Base-by-base conservation (phyloP, 106 monocot genomes). In the Dactylorhiza incarnata region DNA sequence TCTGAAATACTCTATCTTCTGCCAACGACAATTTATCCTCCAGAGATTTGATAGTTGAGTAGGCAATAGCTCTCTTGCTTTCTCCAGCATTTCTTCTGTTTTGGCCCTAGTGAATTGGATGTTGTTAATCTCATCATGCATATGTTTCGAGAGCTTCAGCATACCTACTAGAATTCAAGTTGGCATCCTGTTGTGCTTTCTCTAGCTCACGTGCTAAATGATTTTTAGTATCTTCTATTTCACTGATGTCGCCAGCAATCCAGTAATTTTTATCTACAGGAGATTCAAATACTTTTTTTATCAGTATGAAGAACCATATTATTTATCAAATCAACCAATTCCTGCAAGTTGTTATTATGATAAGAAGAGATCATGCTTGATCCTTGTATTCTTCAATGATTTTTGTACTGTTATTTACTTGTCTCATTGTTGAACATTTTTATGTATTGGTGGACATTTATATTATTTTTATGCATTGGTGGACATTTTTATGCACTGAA, bases 51-150 rank as follows among this genome's bases (percentile, higher is more conserved):
- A 89, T 81, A 69, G 75, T 72, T 68, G 76, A 79, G 78, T 79
- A 74, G 23, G 95, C 86, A 69, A 87, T 83, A 48, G 69, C 69
- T 87, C 77, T 80, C 83, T 97, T 54, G 74, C 70, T 78, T 80
- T 86, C 80, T 83, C 71, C 45, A 97, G 48, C 61, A 91, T 89
- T 74, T 86, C 75, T 63, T 97, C 85, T 26, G 76, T 44, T 72
- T 76, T 80, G 71, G 65, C 16, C 65, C 68, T 85, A 49, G 22
- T 48, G 66, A 79, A 37, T 68, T 86, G 77, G n/a, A 80, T 50
- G 8, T 78, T 82, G 55, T 86, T 78, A 67, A 84, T 89, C 82
- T 97, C 97, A 22, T 91, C 26, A 78, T 76, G 67, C 67, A 83
- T 77, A 68, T 56, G 62, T 84, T 29, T 78, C 67, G 68, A 74